phyloP scores from a whole-genome alignment of 1,284 basidiomycete species.

The Moesziomyces sp. region DNA sequence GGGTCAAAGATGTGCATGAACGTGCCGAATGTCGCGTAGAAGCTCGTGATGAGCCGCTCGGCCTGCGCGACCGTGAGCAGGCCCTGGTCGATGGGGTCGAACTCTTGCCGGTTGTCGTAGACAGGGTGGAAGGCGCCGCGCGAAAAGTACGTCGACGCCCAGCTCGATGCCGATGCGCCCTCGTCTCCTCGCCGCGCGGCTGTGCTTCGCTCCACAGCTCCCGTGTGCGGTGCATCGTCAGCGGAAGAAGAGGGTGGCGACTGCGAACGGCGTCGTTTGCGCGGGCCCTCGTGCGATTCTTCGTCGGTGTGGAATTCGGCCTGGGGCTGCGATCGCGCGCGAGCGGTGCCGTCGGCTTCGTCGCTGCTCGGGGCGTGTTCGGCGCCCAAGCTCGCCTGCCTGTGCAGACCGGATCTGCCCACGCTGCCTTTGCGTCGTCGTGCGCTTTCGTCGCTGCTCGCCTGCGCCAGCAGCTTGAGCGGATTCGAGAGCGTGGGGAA shows the following conservation, averaged over 20 bases:
- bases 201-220: no score
- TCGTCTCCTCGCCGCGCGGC: no score
- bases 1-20: conserved; percentile 55
- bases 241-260: no score
- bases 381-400: not conserved
- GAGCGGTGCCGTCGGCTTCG: no score
- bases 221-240: no score
- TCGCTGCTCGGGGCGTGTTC: no score
- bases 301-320: no score
- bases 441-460: conserved; percentile 28
- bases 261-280: no score
- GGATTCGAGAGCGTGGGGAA: conserved; percentile 44
- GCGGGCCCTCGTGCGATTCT: no score
- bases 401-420: conserved; percentile 1
- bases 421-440: not conserved
- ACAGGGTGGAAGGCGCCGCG: conserved; percentile 49
- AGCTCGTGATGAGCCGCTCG: conserved; percentile 15
- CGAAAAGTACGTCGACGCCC: conserved; percentile 44
- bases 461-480: conserved; percentile 47
- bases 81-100: conserved; percentile 40
- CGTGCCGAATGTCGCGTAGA: conserved; percentile 34
- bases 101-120: conserved; percentile 39
- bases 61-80: conserved; percentile 34
- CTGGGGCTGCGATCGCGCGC: no score
- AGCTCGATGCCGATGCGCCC: conserved; percentile 1